Conservation (phyloP, 371 early-diverging fungal species). For the Dichotomocladium elegans region DNA sequence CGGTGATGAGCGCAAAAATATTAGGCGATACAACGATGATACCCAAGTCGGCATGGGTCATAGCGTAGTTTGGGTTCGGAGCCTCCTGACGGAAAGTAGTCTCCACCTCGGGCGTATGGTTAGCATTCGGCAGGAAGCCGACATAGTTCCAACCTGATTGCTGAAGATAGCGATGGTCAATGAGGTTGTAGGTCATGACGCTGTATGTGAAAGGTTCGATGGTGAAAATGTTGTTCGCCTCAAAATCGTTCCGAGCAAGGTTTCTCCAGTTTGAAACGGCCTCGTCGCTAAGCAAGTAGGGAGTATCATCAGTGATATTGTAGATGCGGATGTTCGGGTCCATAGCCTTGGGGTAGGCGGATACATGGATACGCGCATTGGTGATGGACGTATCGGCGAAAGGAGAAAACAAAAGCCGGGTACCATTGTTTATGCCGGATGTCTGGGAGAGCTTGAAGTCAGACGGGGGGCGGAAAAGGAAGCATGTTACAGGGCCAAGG, state of each 20-base stretch:
- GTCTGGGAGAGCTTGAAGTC: conserved; percentile 32
- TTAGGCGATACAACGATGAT: conserved; percentile 26
- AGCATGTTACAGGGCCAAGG: conserved; percentile 39
- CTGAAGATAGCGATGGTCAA: conserved; percentile 41
- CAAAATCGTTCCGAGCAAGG: conserved; percentile 37
- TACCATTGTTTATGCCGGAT: conserved; percentile 40
- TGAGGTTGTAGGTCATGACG: conserved; percentile 31
- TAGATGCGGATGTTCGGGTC: conserved; percentile 39
- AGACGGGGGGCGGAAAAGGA: conserved; percentile 29
- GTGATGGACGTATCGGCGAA: conserved; percentile 30
- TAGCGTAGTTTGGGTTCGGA: conserved; percentile 33
- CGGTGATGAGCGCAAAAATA: conserved; percentile 14
- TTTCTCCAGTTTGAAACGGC: conserved; percentile 35
- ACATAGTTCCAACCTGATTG: conserved; percentile 46
- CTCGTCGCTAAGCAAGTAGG: conserved; percentile 16
- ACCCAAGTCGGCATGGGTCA: conserved; percentile 27
- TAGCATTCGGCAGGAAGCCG: conserved; percentile 41
- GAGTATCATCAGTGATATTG: conserved; percentile 16
- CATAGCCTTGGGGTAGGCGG: conserved; percentile 40
- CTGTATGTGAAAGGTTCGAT: conserved; percentile 39
- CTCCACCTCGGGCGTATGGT: conserved; percentile 35
- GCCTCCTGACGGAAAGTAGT: conserved; percentile 39
- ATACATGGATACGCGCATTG: conserved; percentile 39
- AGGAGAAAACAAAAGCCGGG: conserved; percentile 33
- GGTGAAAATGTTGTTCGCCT: conserved; percentile 31